A percentile compares a stretch with the other conserved stretches of the same genome.
phyloP scores from a whole-genome alignment of 306 rosid species.

The Citrullus mucosospermus region DNA sequence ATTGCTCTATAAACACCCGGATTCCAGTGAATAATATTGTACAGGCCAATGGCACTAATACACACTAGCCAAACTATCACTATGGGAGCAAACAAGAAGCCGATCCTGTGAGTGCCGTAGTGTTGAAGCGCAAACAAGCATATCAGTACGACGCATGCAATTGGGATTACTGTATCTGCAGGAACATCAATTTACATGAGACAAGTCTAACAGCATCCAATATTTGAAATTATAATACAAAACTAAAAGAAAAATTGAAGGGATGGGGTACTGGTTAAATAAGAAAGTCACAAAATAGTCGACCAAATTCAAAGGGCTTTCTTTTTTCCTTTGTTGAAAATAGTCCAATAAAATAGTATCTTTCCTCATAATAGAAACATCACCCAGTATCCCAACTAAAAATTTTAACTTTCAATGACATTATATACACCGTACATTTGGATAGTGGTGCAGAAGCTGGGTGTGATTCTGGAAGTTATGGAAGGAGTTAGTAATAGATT shows the following conservation, averaged over 20 bases:
- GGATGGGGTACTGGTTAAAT: neutral
- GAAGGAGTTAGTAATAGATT: neutral
- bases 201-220: neutral
- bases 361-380: neutral
- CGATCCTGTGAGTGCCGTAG: constrained; percentile 89
- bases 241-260: neutral
- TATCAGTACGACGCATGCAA: constrained; percentile 65
- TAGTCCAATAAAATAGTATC: neutral
- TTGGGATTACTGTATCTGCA: constrained; percentile 80
- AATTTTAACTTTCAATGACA: neutral
- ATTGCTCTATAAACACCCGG: constrained; percentile 57
- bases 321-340: neutral
- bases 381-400: neutral
- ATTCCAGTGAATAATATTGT: constrained; percentile 72
- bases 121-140: constrained; percentile 89
- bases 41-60: constrained; percentile 73
- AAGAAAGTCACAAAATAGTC: neutral
- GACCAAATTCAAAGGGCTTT: neutral
- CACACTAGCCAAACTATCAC: constrained; percentile 75
- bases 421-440: neutral
- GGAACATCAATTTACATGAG: constrained; percentile 17
- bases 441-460: neutral
- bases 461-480: neutral
- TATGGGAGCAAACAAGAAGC: constrained; percentile 85
- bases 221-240: neutral